Evolutionary conservation across 2,329 filamentous ascomycete species (phyloP), one percentile per base, ranked within the genome.

Genomic region (Acarospora socialis): DNA sequence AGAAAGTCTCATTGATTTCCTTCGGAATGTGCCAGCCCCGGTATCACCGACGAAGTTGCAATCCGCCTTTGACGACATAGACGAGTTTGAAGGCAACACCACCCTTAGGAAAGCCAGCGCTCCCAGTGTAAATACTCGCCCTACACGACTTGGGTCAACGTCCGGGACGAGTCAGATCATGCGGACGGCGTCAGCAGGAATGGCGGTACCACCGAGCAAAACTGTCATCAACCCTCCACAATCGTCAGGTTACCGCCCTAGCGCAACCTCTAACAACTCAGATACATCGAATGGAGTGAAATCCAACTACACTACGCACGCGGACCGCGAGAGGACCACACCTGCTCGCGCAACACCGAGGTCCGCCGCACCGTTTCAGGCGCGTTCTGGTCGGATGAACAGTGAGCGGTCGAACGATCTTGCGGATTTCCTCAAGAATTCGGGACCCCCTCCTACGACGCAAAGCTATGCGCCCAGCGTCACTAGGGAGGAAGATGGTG

Each of bases 341-440:
- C 34, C 39, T 6, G 21, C 21, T 6, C 34, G 22, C 17, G 22
- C 25, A n/a, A 17, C 19, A 21, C 25, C 30, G 7, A 18, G 16
- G 23, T 28, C 28, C 13, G 19, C 33, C 20, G 46, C 25, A 35
- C 42, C 34, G 29, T 27, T 39, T 17, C 33, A 35, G 8, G 36
- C 36, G 36, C 47, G 36, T 39, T 42, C 37, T 23, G 46, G 35
- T 37, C 47, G 27, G 28, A 28, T 42, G 42, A 37, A 44, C 43
- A 22, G 40, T 40, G 38, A 39, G 24, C 45, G 57, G 16, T 83
- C 77, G 2, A 66, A 68, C 12, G 79, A 83, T 30, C 55, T 87
- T 26, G 79, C 81, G 1, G 71, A 73, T 31, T 87, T 87, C 50
- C 56, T 90, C 19, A 70, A 67, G 32, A 72, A 73, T 45, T 79